Percentiles rank a stretch among this genome's conserved stretches.
These are phyloP conservation scores for Aureobasidium sp. DNA, from an alignment of 2,329 filamentous ascomycete genomes.

Conservation along the genomic window DNA sequence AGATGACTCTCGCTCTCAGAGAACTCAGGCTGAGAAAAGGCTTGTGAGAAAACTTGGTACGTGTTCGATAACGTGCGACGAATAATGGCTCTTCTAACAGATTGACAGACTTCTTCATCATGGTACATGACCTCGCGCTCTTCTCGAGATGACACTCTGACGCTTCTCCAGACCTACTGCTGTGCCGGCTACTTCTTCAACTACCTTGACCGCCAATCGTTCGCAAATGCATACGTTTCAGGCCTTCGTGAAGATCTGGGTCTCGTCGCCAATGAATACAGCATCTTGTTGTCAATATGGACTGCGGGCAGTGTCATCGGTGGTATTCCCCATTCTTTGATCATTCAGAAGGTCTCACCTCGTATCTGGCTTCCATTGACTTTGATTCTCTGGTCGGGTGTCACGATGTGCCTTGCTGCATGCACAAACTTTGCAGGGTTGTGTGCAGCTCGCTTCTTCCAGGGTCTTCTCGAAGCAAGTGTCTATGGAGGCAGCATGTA, in stretches of 20 bases:
- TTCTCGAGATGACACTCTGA: background rate
- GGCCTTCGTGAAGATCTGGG: conserved; percentile 44
- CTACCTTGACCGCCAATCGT: conserved; percentile 41
- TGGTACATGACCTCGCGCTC: background rate
- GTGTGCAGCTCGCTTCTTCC: conserved; percentile 31
- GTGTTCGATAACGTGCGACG: background rate
- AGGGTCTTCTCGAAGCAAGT: conserved; percentile 43
- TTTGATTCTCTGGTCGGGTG: conserved; percentile 55
- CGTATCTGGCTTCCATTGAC: conserved; percentile 51
- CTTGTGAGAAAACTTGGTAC: background rate
- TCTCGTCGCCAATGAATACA: conserved; percentile 42
- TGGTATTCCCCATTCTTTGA: conserved; percentile 54
- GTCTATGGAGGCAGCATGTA: conserved; percentile 37
- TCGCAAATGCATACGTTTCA: conserved; percentile 47
- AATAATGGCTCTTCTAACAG: background rate
- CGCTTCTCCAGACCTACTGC: background rate
- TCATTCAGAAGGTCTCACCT: conserved; percentile 55
- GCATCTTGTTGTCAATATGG: conserved; percentile 26
- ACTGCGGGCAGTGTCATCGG: conserved; percentile 41
- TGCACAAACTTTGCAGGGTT: background rate
- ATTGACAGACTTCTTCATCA: background rate
- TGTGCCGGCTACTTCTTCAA: conserved; percentile 17
- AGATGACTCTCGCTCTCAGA: background rate
- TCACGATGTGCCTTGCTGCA: conserved; percentile 52
- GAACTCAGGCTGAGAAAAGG: background rate